A percentile compares a stretch with the other conserved stretches of the same genome.
phyloP scores from a whole-genome alignment of 129 eudicot species.

The Sambucus nigra region DNA sequence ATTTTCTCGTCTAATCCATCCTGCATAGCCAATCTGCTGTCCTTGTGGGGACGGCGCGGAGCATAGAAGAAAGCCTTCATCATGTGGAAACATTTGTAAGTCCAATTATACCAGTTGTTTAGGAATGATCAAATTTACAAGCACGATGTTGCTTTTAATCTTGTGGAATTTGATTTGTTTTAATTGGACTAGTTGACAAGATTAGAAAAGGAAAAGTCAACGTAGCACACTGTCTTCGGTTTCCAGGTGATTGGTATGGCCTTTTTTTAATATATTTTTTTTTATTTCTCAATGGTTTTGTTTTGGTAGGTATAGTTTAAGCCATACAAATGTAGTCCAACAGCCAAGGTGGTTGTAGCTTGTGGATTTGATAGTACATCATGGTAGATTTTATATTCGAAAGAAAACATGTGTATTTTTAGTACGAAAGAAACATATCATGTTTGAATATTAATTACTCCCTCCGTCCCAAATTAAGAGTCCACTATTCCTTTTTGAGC shows the following conservation, averaged over 20 bases:
- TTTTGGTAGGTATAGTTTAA: not conserved
- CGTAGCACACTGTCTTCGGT: constrained; percentile 87
- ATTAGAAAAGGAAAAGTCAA: constrained; percentile 75
- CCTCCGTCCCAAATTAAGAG: too few relatives aligned
- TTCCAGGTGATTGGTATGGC: constrained; percentile 87
- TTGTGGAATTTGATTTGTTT: constrained; percentile 1
- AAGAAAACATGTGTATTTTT: too few relatives aligned
- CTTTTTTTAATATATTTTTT: too few relatives aligned
- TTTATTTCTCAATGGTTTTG: not conserved
- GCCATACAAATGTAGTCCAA: too few relatives aligned
- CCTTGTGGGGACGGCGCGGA: constrained; percentile 87
- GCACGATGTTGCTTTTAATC: not conserved
- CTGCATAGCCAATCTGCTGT: constrained; percentile 71
- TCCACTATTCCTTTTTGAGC: too few relatives aligned
- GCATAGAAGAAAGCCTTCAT: constrained; percentile 85
- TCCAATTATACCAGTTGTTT: constrained; percentile 4
- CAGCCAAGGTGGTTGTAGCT: constrained; percentile 1
- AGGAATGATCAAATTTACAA: not conserved
- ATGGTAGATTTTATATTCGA: not conserved
- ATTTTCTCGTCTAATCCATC: not conserved
- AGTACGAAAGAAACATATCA: not conserved
- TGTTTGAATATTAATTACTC: not conserved
- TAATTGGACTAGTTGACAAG: constrained; percentile 52
- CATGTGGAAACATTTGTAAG: constrained; percentile 89
- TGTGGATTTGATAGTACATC: not conserved